Evolutionary conservation across 1,284 basidiomycete genomes (phyloP).

Genomic region (Rhodotorula sp.): DNA sequence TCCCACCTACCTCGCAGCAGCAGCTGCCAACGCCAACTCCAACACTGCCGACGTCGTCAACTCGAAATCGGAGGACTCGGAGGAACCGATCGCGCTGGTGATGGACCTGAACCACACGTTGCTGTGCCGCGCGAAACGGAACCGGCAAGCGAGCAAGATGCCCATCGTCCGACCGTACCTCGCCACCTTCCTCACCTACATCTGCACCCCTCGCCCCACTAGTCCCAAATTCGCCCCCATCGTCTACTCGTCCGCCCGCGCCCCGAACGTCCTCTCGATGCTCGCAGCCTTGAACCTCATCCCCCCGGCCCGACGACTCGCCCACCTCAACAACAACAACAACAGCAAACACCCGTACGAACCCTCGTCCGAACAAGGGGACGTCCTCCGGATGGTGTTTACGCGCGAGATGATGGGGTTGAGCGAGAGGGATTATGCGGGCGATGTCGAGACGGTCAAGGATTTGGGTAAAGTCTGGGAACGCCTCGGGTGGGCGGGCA

Average conservation of each 20-base stretch:
- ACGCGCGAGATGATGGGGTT: constrained; percentile 35
- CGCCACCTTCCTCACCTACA: constrained; percentile 33
- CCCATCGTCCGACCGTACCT: constrained; percentile 38
- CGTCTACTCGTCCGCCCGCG: constrained; percentile 32
- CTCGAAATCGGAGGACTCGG: not conserved
- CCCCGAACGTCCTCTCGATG: constrained; percentile 32
- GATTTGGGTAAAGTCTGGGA: constrained; percentile 31
- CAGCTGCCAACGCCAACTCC: not conserved
- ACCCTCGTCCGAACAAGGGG: constrained; percentile 12
- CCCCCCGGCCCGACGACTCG: constrained; percentile 5
- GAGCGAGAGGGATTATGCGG: constrained; percentile 20
- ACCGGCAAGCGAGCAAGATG: not conserved
- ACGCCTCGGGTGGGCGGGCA: not conserved
- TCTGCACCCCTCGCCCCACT: constrained; percentile 3
- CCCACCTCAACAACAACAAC: not conserved
- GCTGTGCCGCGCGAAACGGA: constrained; percentile 25
- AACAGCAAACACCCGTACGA: not conserved
- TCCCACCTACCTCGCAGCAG: constrained; percentile 11
- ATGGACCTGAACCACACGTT: constrained; percentile 40
- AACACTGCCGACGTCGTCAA: not conserved
- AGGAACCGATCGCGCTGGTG: constrained; percentile 23
- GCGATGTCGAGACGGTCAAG: constrained; percentile 35
- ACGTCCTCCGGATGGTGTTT: constrained; percentile 27
- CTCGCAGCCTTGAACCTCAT: constrained; percentile 29
- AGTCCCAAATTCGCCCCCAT: constrained; percentile 8